Conservation (phyloP, 2,329 filamentous ascomycete genomes). For the Elsinoe australis region DNA sequence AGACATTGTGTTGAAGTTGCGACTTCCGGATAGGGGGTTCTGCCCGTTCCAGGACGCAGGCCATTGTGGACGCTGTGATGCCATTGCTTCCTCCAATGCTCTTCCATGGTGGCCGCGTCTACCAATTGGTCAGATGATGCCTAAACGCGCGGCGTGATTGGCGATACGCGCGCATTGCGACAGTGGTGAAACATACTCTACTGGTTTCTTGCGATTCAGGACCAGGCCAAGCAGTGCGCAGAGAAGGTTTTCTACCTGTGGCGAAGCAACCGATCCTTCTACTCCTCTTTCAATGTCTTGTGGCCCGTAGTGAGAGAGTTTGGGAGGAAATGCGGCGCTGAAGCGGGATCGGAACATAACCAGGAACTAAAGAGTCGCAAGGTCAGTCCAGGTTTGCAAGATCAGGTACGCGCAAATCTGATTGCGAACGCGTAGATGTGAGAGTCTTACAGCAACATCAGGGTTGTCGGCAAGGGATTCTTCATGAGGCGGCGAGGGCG, state of each 20-base stretch:
- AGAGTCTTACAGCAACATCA: constrained; percentile 77
- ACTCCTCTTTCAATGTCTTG: constrained; percentile 91
- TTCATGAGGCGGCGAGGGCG: constrained; percentile 83
- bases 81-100: constrained; percentile 86
- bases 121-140: constrained; percentile 19
- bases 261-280: constrained; percentile 66
- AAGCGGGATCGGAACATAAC: constrained; percentile 97
- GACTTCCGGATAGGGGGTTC: constrained; percentile 73
- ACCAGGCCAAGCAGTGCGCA: constrained; percentile 83
- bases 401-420: too few relatives aligned
- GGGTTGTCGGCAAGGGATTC: constrained; percentile 83
- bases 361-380: constrained; percentile 62
- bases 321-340: constrained; percentile 78
- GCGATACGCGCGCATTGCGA: background rate
- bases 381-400: constrained; percentile 35
- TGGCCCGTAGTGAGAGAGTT: constrained; percentile 80
- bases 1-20: constrained; percentile 73
- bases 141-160: background rate
- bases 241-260: constrained; percentile 77
- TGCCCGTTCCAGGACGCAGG: constrained; percentile 70
- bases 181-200: constrained; percentile 60
- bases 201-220: constrained; percentile 94
- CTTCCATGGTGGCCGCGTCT: constrained; percentile 89
- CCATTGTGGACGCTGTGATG: constrained; percentile 82
- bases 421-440: constrained; percentile 14